Percentiles rank a stretch among this genome's conserved stretches.
phyloP scores from a whole-genome alignment of 192 early-diverging fungal species.

The Jimgerdemannia lactiflua region DNA sequence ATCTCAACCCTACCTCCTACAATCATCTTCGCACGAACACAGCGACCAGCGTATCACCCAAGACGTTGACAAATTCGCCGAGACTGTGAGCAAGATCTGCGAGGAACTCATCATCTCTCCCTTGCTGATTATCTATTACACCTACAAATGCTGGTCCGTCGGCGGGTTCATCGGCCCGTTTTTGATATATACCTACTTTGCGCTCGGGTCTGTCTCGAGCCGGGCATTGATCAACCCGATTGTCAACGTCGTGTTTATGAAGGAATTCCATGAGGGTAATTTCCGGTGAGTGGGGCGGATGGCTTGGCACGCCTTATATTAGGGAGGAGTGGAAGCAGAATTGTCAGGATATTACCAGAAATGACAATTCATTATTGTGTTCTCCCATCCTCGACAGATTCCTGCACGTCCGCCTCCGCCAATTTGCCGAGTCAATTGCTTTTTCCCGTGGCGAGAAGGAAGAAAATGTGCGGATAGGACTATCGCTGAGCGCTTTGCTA shows the following conservation, averaged over 20 bases:
- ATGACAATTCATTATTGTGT: not conserved
- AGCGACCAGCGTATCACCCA: constrained; percentile 88
- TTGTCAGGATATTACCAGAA: too few relatives aligned
- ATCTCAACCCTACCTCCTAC: too few relatives aligned
- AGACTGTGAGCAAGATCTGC: constrained; percentile 51
- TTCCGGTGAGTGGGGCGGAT: constrained; percentile 46
- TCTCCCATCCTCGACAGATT: constrained; percentile 32
- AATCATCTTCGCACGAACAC: not conserved
- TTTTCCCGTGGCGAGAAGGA: constrained; percentile 73
- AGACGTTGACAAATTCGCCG: constrained; percentile 82
- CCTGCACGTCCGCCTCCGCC: constrained; percentile 66
- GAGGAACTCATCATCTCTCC: constrained; percentile 71
- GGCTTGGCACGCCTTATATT: not conserved
- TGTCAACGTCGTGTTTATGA: constrained; percentile 66
- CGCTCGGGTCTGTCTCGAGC: constrained; percentile 56
- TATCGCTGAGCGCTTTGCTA: constrained; percentile 52
- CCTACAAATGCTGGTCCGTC: constrained; percentile 64
- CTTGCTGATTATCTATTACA: constrained; percentile 75
- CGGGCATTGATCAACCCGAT: constrained; percentile 72
- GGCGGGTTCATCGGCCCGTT: constrained; percentile 65
- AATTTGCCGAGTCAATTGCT: constrained; percentile 78
- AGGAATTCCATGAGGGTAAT: constrained; percentile 80
- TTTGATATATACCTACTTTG: constrained; percentile 71
- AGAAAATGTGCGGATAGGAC: constrained; percentile 55
- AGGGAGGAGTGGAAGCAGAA: not conserved